Percentiles rank a stretch among this genome's conserved stretches.
phyloP scores from a whole-genome alignment of 768 basidiomycete genomes.

The Mycena leptocephala region DNA sequence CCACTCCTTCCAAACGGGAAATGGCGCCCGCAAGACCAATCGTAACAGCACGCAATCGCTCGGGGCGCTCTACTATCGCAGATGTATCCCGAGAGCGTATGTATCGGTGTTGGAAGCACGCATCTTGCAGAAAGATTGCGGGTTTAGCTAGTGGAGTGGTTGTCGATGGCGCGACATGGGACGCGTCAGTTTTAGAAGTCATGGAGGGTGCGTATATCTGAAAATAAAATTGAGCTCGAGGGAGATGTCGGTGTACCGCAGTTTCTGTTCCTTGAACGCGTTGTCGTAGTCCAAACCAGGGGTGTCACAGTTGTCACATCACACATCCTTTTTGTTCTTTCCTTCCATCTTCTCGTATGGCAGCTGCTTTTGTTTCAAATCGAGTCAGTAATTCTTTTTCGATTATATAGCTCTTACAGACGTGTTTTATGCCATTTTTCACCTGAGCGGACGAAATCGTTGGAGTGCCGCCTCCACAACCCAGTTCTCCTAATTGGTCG shows the following conservation, averaged over 20 bases:
- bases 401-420: too few species aligned
- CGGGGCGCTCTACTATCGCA: constrained; percentile 90
- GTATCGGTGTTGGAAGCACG: constrained; percentile 82
- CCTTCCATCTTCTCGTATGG: background rate
- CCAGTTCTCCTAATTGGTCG: background rate
- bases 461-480: background rate
- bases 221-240: background rate
- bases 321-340: background rate
- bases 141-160: constrained; percentile 9
- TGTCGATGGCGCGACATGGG: background rate
- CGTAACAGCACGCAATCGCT: constrained; percentile 89
- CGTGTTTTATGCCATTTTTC: background rate
- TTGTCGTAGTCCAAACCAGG: background rate
- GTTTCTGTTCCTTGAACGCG: background rate
- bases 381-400: background rate
- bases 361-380: background rate
- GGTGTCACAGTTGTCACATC: background rate
- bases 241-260: too few species aligned
- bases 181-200: constrained; percentile 6
- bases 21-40: constrained; percentile 87
- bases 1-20: constrained; percentile 74
- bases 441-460: background rate
- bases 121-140: constrained; percentile 75
- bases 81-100: constrained; percentile 85
- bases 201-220: background rate